Percentiles rank a stretch among this genome's conserved stretches.
Conservation (phyloP, 495 filamentous ascomycete genomes). For the Bryoglossum gracile region DNA sequence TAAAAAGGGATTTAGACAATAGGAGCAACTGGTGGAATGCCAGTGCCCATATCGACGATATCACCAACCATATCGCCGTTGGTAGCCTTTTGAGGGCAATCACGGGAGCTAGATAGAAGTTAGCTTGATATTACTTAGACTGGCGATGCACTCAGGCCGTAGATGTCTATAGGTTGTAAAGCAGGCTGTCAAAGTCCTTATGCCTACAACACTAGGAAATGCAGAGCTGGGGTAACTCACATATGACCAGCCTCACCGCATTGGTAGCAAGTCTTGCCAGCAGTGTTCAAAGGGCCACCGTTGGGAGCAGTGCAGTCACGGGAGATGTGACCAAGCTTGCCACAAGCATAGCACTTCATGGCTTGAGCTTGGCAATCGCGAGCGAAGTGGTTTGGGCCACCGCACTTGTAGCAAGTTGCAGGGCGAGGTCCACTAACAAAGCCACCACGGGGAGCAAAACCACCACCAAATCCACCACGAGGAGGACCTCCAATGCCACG, state of each 20-base stretch:
- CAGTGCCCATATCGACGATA: conserved; percentile 21
- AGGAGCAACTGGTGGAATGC: conserved; percentile 38
- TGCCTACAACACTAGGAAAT: neutral
- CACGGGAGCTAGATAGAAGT: conserved; percentile 11
- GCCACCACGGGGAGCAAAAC: conserved; percentile 60
- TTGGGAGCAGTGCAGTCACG: conserved; percentile 95
- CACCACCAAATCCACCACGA: conserved; percentile 63
- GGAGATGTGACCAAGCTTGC: conserved; percentile 50
- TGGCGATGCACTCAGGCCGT: no score
- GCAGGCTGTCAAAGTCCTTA: no score
- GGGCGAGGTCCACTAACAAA: conserved; percentile 62
- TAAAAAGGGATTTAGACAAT: conserved; percentile 44
- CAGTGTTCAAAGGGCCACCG: conserved; percentile 89
- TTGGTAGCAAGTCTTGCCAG: conserved; percentile 97
- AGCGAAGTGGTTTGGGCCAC: conserved; percentile 97
- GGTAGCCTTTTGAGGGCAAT: conserved; percentile 33
- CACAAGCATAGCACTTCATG: conserved; percentile 99
- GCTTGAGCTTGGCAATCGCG: conserved; percentile 98
- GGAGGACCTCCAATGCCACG: conserved; percentile 52
- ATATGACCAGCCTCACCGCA: conserved; percentile 96
- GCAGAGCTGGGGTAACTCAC: neutral
- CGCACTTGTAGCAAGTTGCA: conserved; percentile 98
- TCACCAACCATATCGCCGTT: conserved; percentile 41
- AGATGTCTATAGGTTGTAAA: no score
- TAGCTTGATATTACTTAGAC: no score